Base-by-base conservation (phyloP, 306 rosid genomes). In the Oemleria cerasiformis region DNA sequence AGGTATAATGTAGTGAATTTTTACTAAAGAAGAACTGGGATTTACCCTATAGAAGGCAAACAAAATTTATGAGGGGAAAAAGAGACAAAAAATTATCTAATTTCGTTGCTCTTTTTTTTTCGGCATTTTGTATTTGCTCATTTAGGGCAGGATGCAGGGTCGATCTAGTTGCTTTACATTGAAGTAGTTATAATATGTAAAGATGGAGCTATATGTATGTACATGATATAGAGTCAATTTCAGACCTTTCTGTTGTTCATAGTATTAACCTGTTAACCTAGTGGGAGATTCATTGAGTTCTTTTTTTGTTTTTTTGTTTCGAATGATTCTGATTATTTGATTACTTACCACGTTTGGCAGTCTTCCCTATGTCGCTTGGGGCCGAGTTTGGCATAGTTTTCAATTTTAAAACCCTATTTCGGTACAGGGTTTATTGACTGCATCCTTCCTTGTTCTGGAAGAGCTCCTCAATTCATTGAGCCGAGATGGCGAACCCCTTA, bases 331-430 rank as follows among this genome's bases (percentile, higher is more conserved):
- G 79, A 83, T 84, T 68, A 34, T 9, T 81, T 77, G 78, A 81
- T 84, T 73, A 36, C 8, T 83, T 75, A 76, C 81, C 59, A 76
- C 71, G 82, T 89, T 83, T 86, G 78, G 80, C 89, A 82, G 89
- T 77, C 94, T 86, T 84, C 90, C 88, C 96, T 79, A 84, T 81
- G 78, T 82, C 12, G 59, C 72, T 78, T 82, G 85, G 82, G 77
- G 77, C 81, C 73, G 88, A 67, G 83, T 80, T 58, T 14, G 55
- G 70, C 84, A 56, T 80, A 64, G 34, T 79, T 73, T 3, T 75
- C 64, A 83, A 74, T 73, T 3, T 75, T 65, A 83, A 74, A 73
- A 79, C 42, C 64, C 68, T 70, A 60, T 48, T 77, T 77, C 64
- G n/a, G 47, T 62, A 57, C 80, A 57, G 56, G 78, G 57, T 79